Evolutionary conservation across 371 early-diverging fungal genomes (phyloP).

Genomic region (Mortierella polycephala): DNA sequence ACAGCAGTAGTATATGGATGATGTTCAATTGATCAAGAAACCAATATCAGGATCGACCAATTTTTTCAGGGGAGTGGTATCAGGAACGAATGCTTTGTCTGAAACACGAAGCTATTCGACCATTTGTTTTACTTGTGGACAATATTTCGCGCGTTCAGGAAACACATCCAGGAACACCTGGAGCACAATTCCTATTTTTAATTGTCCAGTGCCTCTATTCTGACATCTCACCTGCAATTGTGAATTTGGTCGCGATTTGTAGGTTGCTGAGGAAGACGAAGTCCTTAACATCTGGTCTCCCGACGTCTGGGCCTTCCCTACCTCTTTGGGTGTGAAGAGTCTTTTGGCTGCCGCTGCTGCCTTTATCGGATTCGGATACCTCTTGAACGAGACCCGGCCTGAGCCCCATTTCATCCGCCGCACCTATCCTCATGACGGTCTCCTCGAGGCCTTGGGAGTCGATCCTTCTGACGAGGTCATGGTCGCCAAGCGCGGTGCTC

Average conservation of each 20-base stretch:
- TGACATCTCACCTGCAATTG: background rate
- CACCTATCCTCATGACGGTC: slow-evolving; percentile 46
- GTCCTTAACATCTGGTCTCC: slow-evolving; percentile 72
- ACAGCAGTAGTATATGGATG: too few species aligned
- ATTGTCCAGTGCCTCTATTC: too few species aligned
- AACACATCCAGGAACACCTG: too few species aligned
- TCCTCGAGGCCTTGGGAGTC: slow-evolving; percentile 37
- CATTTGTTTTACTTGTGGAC: too few species aligned
- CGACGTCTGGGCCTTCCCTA: slow-evolving; percentile 68
- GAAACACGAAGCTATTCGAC: too few species aligned
- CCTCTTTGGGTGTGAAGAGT: slow-evolving; percentile 64
- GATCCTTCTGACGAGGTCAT: slow-evolving; percentile 52
- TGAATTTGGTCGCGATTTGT: background rate
- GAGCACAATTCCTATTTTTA: too few species aligned
- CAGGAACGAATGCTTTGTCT: too few species aligned
- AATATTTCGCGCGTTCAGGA: too few species aligned
- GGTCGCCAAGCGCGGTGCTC: slow-evolving; percentile 52
- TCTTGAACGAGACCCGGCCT: slow-evolving; percentile 60
- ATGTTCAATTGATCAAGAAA: too few species aligned
- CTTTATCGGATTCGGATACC: slow-evolving; percentile 58
- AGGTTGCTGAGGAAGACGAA: slow-evolving; percentile 75
- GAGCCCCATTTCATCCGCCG: slow-evolving; percentile 55
- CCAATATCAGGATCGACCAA: too few species aligned
- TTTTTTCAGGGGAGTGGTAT: too few species aligned
- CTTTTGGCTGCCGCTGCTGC: slow-evolving; percentile 55